Evolutionary conservation across 129 eudicot genomes (phyloP).

Genomic region (Chrysanthemum lavandulifolium): DNA sequence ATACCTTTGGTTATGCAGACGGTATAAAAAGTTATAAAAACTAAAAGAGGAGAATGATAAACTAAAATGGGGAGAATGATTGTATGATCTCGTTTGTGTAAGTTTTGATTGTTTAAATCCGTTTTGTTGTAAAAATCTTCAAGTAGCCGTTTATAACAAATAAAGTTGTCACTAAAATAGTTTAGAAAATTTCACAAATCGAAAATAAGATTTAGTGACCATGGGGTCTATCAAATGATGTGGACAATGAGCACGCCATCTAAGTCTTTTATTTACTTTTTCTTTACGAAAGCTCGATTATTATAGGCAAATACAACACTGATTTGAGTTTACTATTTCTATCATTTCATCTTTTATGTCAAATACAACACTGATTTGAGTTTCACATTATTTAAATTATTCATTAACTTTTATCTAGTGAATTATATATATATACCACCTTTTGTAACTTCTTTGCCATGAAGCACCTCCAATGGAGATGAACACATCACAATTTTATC

Average conservation of each 20-base stretch:
- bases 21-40: too few species aligned
- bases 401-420: not conserved
- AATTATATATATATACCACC: conserved; percentile 13
- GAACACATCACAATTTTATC: conserved; percentile 23
- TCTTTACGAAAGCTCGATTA: not conserved
- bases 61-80: too few species aligned
- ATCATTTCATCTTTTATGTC: too few species aligned
- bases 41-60: too few species aligned
- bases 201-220: not conserved
- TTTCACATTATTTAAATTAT: not conserved
- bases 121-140: too few species aligned
- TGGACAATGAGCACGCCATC: conserved; percentile 33
- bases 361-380: not conserved
- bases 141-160: too few species aligned
- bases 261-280: not conserved
- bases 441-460: conserved; percentile 25
- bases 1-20: too few species aligned
- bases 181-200: not conserved
- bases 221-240: conserved; percentile 34
- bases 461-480: conserved; percentile 34
- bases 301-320: not conserved
- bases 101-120: too few species aligned
- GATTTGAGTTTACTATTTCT: not conserved
- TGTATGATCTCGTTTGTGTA: too few species aligned
- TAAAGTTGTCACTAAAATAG: too few species aligned